Conservation (phyloP, 139 green algal species). For the Chlamydomonas sp. region DNA sequence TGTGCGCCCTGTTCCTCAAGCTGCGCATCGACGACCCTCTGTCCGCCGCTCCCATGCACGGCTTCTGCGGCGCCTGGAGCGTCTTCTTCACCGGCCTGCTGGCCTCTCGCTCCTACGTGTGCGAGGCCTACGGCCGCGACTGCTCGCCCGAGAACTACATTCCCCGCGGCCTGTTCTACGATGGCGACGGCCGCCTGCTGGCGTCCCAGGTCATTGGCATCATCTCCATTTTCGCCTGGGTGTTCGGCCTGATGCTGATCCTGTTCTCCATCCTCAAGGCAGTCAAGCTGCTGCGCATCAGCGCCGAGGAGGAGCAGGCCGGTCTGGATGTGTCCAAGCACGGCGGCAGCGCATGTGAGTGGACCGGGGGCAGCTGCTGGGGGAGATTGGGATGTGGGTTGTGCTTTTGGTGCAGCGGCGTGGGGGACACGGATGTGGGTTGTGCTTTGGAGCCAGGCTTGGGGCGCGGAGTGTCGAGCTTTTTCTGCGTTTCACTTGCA, state of each 20-base stretch:
- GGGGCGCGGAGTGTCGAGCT: too few relatives aligned
- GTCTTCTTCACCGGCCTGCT: slow-evolving; percentile 66
- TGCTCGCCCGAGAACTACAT: neutral
- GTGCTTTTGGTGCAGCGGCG: neutral
- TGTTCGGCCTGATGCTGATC: slow-evolving; percentile 10
- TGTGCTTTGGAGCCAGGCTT: too few relatives aligned
- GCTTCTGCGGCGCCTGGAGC: slow-evolving; percentile 68
- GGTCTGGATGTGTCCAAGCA: slow-evolving; percentile 37
- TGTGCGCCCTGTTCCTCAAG: slow-evolving; percentile 36
- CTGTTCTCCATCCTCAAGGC: slow-evolving; percentile 11
- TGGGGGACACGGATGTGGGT: neutral
- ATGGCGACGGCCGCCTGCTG: slow-evolving; percentile 61
- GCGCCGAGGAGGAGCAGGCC: slow-evolving; percentile 15
- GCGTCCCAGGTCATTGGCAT: slow-evolving; percentile 51
- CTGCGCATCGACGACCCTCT: slow-evolving; percentile 77
- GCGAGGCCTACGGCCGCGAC: slow-evolving; percentile 55
- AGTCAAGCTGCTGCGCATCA: slow-evolving; percentile 17
- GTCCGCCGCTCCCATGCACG: slow-evolving; percentile 81
- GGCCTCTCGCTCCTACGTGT: slow-evolving; percentile 64
- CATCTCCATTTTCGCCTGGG: slow-evolving; percentile 23
- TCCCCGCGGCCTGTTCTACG: slow-evolving; percentile 65
- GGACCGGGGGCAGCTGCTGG: too few relatives aligned
- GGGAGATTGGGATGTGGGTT: too few relatives aligned
- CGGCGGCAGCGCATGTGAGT: slow-evolving; percentile 11
- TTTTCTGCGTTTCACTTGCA: too few relatives aligned